Evolutionary conservation across 495 filamentous ascomycete genomes (phyloP), one percentile per base, ranked within the genome.

Genomic region (Astrothelium macrocarpum): DNA sequence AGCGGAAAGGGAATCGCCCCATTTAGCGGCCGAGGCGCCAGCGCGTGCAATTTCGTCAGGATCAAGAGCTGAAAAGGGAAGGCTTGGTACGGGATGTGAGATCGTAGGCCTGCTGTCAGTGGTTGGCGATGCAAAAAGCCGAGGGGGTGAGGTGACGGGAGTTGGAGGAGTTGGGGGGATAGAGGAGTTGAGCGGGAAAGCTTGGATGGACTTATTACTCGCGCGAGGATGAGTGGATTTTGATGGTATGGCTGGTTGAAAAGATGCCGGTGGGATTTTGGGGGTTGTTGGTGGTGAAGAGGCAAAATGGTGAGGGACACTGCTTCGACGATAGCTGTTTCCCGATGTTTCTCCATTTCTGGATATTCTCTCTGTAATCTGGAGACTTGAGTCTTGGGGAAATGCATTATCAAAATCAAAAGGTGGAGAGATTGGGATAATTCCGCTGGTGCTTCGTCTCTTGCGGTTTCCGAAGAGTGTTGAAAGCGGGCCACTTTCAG

Each of bases 341-440:
- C 12, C 25, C 16, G 31, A 43, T 5, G 2, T n/a, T n/a, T n/a
- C n/a, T n/a, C n/a, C n/a, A n/a, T n/a, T n/a, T n/a, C n/a, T n/a
- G n/a, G n/a, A n/a, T n/a, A n/a, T n/a, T n/a, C n/a, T n/a, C n/a
- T n/a, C n/a, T n/a, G n/a, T n/a, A n/a, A 7, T 3, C n/a, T 26
- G 25, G 59, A 20, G n/a, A 2, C 2, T 14, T 5, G 31, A 58
- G 1, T 0, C 20, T 12, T 59, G 18, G 25, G 12, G 1, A 18
- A 20, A 7, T 28, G 43, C 58, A 28, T 18, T 10, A 20, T 62
- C 31, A 18, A 32, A 23, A 11, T 28, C 36, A 10, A 59, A 32
- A n/a, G 66, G 63, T 53, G 68, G 68, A 26, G 68, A 70, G 36
- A 70, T 68, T 11, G 66, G 62, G 14, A 68, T 68, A 2, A 36